Base-by-base conservation (phyloP, 371 early-diverging fungal species). In the Dichotomocladium elegans region DNA sequence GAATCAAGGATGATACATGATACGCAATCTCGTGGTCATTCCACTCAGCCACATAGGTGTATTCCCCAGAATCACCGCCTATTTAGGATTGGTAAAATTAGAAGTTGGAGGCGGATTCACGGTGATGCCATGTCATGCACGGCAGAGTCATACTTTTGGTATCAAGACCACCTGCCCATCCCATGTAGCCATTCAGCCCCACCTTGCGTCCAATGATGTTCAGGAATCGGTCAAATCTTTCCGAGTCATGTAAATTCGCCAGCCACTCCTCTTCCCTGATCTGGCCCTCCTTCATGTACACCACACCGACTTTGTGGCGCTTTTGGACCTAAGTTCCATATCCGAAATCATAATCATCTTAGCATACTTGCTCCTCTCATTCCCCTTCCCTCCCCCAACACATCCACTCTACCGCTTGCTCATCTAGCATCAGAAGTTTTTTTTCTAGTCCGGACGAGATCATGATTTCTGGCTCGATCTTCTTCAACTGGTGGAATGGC, bases 121-220 rank as follows among this genome's bases (percentile, higher is more conserved):
- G n/a, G n/a, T n/a, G n/a, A n/a, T n/a, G n/a, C n/a, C n/a, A n/a
- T n/a, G 10, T 1, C 8, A n/a, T 37, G n/a, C 37, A 17, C 37
- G 21, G 10, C n/a, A 7, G 37, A 7, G 37, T 2, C 19, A 68
- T 82, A 89, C 88, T 72, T 59, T 80, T 79, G 7, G 86, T 85
- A 63, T 93, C 94, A 35, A 93, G 64, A 3, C 92, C 94, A 10
- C 86, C 94, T 3, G 88, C 70, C 73, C 88, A 93, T 4, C 91
- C 88, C 49, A 81, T 74, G 74, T 89, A 93, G 3, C 85, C 88
- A 17, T 81, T 72, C 31, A 93, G 66, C 37, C 79, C 74, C 12
- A 92, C 83, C 15, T 77, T 82, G 40, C 85, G 81, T 1, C 90
- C 94, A 22, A 93, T 61, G 28, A 82, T 86, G 22, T 74, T 64